Evolutionary conservation across 2,329 filamentous ascomycete genomes (phyloP).

Genomic region (Penicillium sp.): DNA sequence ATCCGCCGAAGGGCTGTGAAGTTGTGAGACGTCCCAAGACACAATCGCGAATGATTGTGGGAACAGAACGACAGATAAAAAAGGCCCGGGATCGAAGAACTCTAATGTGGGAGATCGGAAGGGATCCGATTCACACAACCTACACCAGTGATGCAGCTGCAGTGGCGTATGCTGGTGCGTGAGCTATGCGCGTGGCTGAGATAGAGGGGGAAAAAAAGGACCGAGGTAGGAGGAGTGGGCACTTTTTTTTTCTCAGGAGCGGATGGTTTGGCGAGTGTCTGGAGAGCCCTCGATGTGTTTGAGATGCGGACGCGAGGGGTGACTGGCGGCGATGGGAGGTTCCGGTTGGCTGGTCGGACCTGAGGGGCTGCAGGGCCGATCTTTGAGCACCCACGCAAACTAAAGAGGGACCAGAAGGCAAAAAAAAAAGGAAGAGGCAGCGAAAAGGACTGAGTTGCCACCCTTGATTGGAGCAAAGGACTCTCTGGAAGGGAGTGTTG

Average conservation of each 20-base stretch:
- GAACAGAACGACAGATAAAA: neutral
- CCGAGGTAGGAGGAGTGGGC: no score
- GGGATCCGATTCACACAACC: conserved; percentile 2
- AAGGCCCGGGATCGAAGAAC: neutral
- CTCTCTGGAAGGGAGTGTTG: neutral
- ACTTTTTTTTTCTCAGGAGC: neutral
- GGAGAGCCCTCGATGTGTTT: neutral
- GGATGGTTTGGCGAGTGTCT: conserved; percentile 1
- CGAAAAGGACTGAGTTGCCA: neutral
- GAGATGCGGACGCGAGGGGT: conserved; percentile 5
- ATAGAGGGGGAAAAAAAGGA: neutral
- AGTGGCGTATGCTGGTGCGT: neutral
- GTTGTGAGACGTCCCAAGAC: conserved; percentile 5
- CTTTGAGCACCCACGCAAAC: conserved; percentile 4
- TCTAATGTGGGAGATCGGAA: neutral
- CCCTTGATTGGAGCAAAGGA: no score
- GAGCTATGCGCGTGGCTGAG: conserved; percentile 1
- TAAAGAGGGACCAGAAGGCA: neutral
- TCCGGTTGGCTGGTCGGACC: conserved; percentile 7
- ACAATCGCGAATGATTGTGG: neutral
- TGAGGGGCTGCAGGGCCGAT: conserved; percentile 4
- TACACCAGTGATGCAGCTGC: neutral
- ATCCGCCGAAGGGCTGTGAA: conserved; percentile 8
- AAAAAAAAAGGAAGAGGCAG: conserved; percentile 1
- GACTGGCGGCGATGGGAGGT: neutral